Conservation (phyloP, 2,329 filamentous ascomycete species). For the Cercospora sp. region DNA sequence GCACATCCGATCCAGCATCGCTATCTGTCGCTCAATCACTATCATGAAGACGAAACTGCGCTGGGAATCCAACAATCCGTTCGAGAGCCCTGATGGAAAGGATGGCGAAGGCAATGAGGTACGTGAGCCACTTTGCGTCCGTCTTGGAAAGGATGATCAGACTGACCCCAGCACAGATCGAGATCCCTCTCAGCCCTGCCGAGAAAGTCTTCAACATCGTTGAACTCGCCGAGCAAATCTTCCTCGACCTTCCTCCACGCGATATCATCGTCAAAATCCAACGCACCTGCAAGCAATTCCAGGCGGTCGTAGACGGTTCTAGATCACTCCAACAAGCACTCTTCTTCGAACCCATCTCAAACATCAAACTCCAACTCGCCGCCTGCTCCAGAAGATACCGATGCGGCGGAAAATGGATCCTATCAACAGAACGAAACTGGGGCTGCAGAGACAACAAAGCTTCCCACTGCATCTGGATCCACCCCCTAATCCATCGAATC, state of each 20-base stretch:
- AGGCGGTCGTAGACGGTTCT: conserved; percentile 14
- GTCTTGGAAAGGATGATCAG: too few relatives aligned
- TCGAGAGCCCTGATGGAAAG: not conserved
- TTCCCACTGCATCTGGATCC: not conserved
- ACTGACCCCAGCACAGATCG: not conserved
- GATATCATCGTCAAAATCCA: conserved; percentile 17
- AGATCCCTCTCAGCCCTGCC: not conserved
- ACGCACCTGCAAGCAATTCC: conserved; percentile 17
- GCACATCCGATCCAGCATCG: not conserved
- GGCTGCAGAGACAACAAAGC: too few relatives aligned
- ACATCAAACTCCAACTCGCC: not conserved
- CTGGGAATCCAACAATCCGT: not conserved
- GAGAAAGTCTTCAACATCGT: conserved; percentile 15
- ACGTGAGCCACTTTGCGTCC: not conserved
- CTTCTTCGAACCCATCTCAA: conserved; percentile 11
- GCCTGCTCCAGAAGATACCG: not conserved
- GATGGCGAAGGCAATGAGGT: not conserved
- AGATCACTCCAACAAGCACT: conserved; percentile 14
- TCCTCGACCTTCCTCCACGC: conserved; percentile 15
- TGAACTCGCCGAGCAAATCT: conserved; percentile 37
- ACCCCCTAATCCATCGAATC: not conserved
- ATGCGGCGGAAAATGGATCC: not conserved
- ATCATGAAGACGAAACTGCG: not conserved
- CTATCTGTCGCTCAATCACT: not conserved
- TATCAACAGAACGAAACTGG: too few relatives aligned